Base-by-base conservation (phyloP, 2,329 filamentous ascomycete species). In the Kalmusia sp. region DNA sequence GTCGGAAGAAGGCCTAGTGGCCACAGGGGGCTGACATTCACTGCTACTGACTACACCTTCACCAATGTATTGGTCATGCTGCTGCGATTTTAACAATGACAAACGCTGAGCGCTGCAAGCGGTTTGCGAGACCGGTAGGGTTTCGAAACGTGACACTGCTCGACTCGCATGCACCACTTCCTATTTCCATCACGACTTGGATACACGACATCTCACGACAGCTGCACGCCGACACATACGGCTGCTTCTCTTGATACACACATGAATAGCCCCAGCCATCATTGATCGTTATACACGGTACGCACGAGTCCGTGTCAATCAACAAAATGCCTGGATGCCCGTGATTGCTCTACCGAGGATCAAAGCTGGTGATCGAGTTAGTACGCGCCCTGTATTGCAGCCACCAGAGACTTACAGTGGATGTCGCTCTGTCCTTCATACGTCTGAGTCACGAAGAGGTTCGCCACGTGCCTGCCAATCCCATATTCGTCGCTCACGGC, bases 351-450 rank as follows among this genome's bases (percentile, higher is more conserved):
- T 73, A 39, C 80, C 76, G 40, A 82, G 69, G 44, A 82, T 84
- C 58, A 83, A 68, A 47, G 76, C 76, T 79, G 58, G 45, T 37
- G 49, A 55, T 72, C 59, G 75, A 21, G 55, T 73, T 54, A 74
- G 70, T 54, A 37, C 43, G 49, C 24, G 34, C 57, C 39, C 30
- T 21, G 22, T 21, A 35, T 24, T 17, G n/a, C 37, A n/a, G n/a
- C 43, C 19, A 35, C 35, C 12, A 35, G 40, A 38, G 50, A 85
- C 90, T 84, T 79, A 93, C 92, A 86, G 76, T 98, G 95, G 72
- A 98, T 98, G 77, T 98, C 95, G 71, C 93, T 97, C 78, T 98
- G 95, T 19, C 95, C 95, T 78, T 99, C 95, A 66, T 99, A 99
- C 1, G 93, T 98, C 79, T 98, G 93, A 49, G 93, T 96, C 48